Base-by-base conservation (phyloP, 345 rosid genomes). In the Iberis pinnata region DNA sequence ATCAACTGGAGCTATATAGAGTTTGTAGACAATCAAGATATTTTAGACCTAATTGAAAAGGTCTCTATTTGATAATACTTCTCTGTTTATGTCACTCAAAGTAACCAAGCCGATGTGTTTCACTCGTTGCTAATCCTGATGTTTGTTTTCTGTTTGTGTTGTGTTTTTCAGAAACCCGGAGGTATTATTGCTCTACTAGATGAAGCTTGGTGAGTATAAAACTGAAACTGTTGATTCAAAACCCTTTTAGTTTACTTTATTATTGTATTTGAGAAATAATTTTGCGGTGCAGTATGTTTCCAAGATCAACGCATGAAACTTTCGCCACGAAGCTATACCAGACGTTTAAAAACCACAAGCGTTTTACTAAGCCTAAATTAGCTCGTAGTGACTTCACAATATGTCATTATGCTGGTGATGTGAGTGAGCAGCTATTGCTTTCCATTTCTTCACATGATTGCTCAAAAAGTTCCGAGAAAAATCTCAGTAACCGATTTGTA, bases 1-100 rank as follows among this genome's bases (percentile, higher is more conserved):
- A 92, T 92, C 75, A 61, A 85, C 72, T 93, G 99, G 99, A 93
- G 99, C 84, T 93, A 88, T 74, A 93, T 93, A 53, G 99, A 88
- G 3, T 93, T 93, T 66, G 90, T 93, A 20, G 99, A 93, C 70
- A 88, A 88, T 72, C 77, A 93, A 73, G 97, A 93, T 79, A 54
- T 93, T 63, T 73, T 93, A 56, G 95, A 88, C 67, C 92, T 93
- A 49, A 88, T 93, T 72, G 99, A 93, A 67, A 93, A 86, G 97
- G 97, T 88, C 38, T 29, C 33, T 7, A 16, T 43, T 1, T 42
- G 18, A 61, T 61, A n/a, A 61, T 33, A 31, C 60, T 7, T 47
- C 40, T 56, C 5, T 37, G 53, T 43, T 11, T 49, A 35, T 36
- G 53, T 36, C 47, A 50, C 47, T 57, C 64, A 22, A 0, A 43